Base-by-base conservation (phyloP, 345 rosid genomes). In the Melastoma malabathricum region DNA sequence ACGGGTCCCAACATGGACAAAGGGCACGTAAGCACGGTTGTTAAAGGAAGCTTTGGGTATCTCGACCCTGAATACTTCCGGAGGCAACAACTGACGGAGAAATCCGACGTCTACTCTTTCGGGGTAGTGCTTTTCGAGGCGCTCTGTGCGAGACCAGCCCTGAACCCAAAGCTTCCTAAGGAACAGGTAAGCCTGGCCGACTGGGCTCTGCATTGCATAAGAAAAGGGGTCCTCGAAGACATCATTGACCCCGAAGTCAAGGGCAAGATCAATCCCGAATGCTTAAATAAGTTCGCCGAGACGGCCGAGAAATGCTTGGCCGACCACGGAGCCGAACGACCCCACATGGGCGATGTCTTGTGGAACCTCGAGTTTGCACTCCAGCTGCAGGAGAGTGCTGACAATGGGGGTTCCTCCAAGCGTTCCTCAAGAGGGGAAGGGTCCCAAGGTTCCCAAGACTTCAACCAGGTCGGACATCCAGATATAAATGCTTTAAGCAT, bases 1-100 rank as follows among this genome's bases (percentile, higher is more conserved):
- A 86, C 83, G 0, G 92, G 94, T 48, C 86, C 94, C 0, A 64
- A 83, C 59, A 77, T 80, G 79, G 77, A 80, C n/a, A 70, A 77
- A 8, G 95, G 86, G 10, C 96, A 82, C 53, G 96, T 87, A 13
- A 82, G 88, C 47, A 82, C 95, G 0, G 81, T 84, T 16, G 97
- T 92, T 5, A 90, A 84, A 43, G 95, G 95, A 5, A 90, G 96
- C 47, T 86, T 87, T 51, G 96, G 96, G 13, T 90, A 90, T 47
- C 53, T 90, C 14, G 98, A 90, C 55, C 95, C 93, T 2, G 96
- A 87, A 46, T 84, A 92, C 59, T 87, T 86, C 62, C 68, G 72
- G 46, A 71, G 89, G 55, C 96, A 84, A 23, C 89, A 82, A 46
- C n/a, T 92, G 52, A 92, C 88, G 0, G 96, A 92, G 58, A 87